phyloP scores from a whole-genome alignment of 176 grass and related monocot genomes.

The Carex myosuroides region DNA sequence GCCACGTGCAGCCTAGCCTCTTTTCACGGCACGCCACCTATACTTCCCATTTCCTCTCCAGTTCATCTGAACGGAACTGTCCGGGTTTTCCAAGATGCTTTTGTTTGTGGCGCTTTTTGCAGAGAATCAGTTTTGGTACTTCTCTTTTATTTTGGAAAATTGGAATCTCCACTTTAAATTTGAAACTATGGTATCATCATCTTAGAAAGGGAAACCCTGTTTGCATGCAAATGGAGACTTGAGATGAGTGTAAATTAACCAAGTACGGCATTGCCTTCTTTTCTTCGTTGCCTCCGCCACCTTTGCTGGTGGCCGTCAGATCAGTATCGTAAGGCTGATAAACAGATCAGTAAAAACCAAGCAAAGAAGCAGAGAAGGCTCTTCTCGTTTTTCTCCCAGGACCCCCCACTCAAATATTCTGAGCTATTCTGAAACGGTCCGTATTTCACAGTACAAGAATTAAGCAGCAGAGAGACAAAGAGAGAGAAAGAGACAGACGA shows the following conservation, averaged over 20 bases:
- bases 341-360: conserved; percentile 4
- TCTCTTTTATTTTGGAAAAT: background rate
- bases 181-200: background rate
- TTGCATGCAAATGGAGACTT: conserved; percentile 4
- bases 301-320: conserved; percentile 1
- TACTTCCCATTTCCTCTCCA: background rate
- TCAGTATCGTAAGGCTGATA: background rate
- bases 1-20: conserved; percentile 26
- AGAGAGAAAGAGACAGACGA: background rate
- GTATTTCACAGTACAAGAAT: conserved; percentile 17
- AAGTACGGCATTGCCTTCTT: background rate
- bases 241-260: background rate
- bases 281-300: conserved; percentile 18
- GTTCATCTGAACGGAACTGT: background rate
- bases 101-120: background rate
- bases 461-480: background rate
- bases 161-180: background rate
- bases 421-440: background rate
- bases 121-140: background rate
- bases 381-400: background rate
- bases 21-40: conserved; percentile 54
- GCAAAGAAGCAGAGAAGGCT: background rate
- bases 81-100: background rate
- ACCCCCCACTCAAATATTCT: conserved; percentile 1
- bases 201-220: background rate